Evolutionary conservation across 306 rosid species (phyloP).

Genomic region (Nissolia schottii): DNA sequence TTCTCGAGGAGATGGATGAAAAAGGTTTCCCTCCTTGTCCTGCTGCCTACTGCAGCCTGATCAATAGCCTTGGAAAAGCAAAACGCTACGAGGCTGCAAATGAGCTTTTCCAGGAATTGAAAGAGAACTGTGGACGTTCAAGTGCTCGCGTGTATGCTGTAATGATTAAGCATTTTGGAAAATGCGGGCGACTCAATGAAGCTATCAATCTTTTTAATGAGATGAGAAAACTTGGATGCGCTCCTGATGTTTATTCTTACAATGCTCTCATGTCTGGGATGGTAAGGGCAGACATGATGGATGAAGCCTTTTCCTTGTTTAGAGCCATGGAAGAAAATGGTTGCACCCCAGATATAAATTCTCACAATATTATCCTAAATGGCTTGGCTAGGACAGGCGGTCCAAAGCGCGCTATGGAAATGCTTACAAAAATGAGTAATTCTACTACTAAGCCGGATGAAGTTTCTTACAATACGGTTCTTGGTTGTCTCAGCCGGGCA

Average conservation of each 20-base stretch:
- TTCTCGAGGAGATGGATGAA: slow-evolving; percentile 99
- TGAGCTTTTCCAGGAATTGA: slow-evolving; percentile 84
- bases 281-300: slow-evolving; percentile 74
- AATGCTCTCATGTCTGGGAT: slow-evolving; percentile 96
- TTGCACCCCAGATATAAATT: slow-evolving; percentile 68
- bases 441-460: slow-evolving; percentile 67
- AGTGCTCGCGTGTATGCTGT: slow-evolving; percentile 97
- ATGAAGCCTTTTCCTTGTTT: slow-evolving; percentile 68
- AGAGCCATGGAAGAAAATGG: slow-evolving; percentile 79
- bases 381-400: slow-evolving; percentile 79
- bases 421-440: slow-evolving; percentile 64
- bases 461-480: slow-evolving; percentile 80
- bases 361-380: slow-evolving; percentile 74
- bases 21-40: slow-evolving; percentile 93
- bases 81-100: slow-evolving; percentile 88
- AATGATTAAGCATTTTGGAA: slow-evolving; percentile 94
- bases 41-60: slow-evolving; percentile 94
- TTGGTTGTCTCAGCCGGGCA: slow-evolving; percentile 84
- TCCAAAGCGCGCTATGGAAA: slow-evolving; percentile 69
- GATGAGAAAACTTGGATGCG: slow-evolving; percentile 81
- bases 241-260: slow-evolving; percentile 74
- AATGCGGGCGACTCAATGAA: slow-evolving; percentile 68
- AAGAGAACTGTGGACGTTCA: slow-evolving; percentile 77
- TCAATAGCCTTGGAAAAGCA: slow-evolving; percentile 86
- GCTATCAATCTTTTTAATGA: slow-evolving; percentile 72